Percentiles rank a stretch among this genome's conserved stretches.
These are phyloP conservation scores for Aegilops bicornis DNA, from an alignment of 176 grass and related monocot species.

Conservation along the genomic window DNA sequence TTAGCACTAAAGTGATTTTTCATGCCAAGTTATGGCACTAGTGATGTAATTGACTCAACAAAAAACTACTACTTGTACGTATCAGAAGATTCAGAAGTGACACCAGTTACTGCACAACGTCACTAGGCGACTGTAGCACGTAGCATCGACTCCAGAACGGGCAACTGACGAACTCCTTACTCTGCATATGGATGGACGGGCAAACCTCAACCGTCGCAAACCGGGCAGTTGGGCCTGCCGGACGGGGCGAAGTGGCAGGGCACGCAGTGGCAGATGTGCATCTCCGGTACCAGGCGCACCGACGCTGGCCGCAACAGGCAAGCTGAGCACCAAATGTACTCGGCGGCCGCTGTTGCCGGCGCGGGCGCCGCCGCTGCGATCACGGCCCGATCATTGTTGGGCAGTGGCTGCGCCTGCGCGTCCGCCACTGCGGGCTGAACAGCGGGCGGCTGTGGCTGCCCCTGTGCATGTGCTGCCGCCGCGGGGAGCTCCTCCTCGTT, in stretches of 20 bases:
- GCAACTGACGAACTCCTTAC: neutral
- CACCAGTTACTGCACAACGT: neutral
- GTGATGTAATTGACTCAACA: no score
- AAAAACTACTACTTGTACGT: neutral
- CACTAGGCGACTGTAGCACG: no score
- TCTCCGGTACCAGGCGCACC: neutral
- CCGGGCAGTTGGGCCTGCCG: neutral
- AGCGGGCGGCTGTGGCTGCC: neutral
- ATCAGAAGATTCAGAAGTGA: conserved; percentile 6
- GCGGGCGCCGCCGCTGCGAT: neutral
- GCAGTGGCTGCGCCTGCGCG: neutral
- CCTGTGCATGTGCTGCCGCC: neutral
- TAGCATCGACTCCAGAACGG: neutral
- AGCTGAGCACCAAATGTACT: neutral
- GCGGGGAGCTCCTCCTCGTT: no score
- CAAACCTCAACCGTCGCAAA: neutral
- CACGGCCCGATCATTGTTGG: neutral
- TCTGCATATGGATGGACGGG: neutral
- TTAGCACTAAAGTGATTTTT: no score
- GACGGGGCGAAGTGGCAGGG: neutral
- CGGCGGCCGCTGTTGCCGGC: neutral
- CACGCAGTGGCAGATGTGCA: neutral
- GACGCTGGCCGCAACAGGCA: neutral
- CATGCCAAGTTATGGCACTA: no score
- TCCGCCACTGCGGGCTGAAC: no score